Percentiles rank a stretch among this genome's conserved stretches.
Evolutionary conservation across 305 asterid genomes (phyloP).

Genomic region (Fraxinus dipetala): DNA sequence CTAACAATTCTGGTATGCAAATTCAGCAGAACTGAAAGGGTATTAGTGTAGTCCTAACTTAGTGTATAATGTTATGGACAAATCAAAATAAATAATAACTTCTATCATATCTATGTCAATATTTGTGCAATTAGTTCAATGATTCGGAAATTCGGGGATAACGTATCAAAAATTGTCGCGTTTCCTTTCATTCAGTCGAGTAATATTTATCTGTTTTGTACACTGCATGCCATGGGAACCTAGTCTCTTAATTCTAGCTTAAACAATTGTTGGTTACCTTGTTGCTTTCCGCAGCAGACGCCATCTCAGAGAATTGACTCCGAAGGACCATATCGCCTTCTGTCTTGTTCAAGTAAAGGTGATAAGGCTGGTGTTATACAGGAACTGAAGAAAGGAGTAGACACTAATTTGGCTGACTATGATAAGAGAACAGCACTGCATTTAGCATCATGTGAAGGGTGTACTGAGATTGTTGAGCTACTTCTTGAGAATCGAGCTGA

Average conservation of each 20-base stretch:
- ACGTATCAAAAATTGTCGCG: neutral
- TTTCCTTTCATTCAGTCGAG: neutral
- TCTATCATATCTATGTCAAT: neutral
- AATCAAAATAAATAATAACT: neutral
- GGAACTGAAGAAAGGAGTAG: constrained; percentile 52
- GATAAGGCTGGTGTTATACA: constrained; percentile 58
- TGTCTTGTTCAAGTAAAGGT: constrained; percentile 54
- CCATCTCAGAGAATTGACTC: constrained; percentile 33
- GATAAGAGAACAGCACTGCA: constrained; percentile 71
- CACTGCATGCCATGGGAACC: neutral
- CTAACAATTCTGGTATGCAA: neutral
- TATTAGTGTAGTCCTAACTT: neutral
- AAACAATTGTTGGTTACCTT: neutral
- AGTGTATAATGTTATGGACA: neutral
- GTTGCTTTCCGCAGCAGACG: constrained; percentile 25
- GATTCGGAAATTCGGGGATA: neutral
- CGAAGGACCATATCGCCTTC: constrained; percentile 52
- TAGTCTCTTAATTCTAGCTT: constrained; percentile 1
- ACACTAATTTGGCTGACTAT: constrained; percentile 52
- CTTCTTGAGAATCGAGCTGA: constrained; percentile 61
- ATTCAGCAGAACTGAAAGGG: neutral
- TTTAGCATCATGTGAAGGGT: constrained; percentile 66
- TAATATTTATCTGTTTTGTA: neutral
- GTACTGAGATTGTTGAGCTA: constrained; percentile 47
- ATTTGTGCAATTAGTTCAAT: neutral